These are phyloP conservation scores for Rugonectria rugulosa DNA, from an alignment of 2,329 filamentous ascomycete species.

Conservation along the genomic window DNA sequence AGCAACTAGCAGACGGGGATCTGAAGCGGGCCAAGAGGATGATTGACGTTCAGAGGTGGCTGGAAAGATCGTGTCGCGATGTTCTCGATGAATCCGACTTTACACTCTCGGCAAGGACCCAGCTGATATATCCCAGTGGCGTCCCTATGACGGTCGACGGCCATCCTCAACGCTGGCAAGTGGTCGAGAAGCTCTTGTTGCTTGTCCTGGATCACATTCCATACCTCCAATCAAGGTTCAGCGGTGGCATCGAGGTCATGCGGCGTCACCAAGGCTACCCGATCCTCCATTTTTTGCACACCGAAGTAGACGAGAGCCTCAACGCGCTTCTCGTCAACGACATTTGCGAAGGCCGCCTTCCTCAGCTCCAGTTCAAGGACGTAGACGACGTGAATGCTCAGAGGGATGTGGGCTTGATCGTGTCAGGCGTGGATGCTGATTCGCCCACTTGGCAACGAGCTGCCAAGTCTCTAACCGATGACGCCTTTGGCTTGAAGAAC, in stretches of 20 bases:
- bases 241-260: neutral
- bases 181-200: conserved; percentile 50
- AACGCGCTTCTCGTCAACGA: conserved; percentile 49
- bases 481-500: conserved; percentile 42
- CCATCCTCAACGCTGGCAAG: conserved; percentile 60
- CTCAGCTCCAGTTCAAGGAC: conserved; percentile 12
- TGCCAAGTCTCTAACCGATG: conserved; percentile 39
- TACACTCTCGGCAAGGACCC: conserved; percentile 60
- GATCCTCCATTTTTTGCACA: conserved; percentile 61
- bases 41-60: conserved; percentile 58
- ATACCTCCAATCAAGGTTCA: neutral
- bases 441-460: neutral
- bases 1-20: conserved; percentile 59
- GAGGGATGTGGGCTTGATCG: neutral
- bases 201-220: conserved; percentile 48
- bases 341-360: conserved; percentile 44
- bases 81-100: conserved; percentile 71
- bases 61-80: conserved; percentile 61
- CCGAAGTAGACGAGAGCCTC: conserved; percentile 55
- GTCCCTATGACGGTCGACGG: conserved; percentile 57
- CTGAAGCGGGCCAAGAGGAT: conserved; percentile 53
- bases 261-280: conserved; percentile 44
- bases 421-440: conserved; percentile 4
- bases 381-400: neutral
- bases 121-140: conserved; percentile 66